A percentile compares a stretch with the other conserved stretches of the same genome.
Evolutionary conservation across 1,284 basidiomycete species (phyloP).

Genomic region (Moesziomyces globuligerus): DNA sequence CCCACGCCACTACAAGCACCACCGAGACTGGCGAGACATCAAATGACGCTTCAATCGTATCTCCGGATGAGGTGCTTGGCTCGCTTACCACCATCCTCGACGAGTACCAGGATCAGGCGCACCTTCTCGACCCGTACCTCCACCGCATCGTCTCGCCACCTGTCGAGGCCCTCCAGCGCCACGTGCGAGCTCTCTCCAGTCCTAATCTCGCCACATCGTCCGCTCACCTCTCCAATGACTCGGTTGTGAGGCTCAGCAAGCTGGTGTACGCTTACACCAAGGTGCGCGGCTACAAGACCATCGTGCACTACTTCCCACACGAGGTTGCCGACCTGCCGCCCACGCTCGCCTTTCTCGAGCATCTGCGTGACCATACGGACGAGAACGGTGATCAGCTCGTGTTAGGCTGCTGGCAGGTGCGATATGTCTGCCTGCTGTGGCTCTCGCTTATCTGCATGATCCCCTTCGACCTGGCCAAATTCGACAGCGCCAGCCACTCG

Average conservation of each 20-base stretch:
- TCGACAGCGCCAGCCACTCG: slow-evolving; percentile 73
- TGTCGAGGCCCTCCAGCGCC: slow-evolving; percentile 69
- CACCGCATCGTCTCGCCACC: slow-evolving; percentile 82
- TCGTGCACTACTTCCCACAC: slow-evolving; percentile 90
- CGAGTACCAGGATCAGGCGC: slow-evolving; percentile 86
- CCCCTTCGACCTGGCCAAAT: slow-evolving; percentile 88
- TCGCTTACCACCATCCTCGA: slow-evolving; percentile 70
- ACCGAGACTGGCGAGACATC: not conserved
- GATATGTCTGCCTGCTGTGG: slow-evolving; percentile 89
- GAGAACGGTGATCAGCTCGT: not conserved
- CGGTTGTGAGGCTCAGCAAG: slow-evolving; percentile 42
- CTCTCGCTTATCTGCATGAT: slow-evolving; percentile 91
- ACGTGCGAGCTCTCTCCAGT: slow-evolving; percentile 16
- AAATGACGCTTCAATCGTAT: not conserved
- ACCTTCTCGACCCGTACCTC: slow-evolving; percentile 95
- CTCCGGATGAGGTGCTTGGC: slow-evolving; percentile 9
- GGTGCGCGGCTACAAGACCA: slow-evolving; percentile 88
- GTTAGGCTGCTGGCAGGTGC: slow-evolving; percentile 76
- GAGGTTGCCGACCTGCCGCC: slow-evolving; percentile 82
- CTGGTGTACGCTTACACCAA: slow-evolving; percentile 87
- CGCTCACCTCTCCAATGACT: not conserved
- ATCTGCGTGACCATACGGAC: slow-evolving; percentile 55
- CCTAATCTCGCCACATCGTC: not conserved
- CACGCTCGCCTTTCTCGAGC: slow-evolving; percentile 76
- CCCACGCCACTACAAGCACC: not conserved